These are phyloP conservation scores for Trichoderma erinaceum DNA, from an alignment of 495 filamentous ascomycete species.

Conservation along the genomic window DNA sequence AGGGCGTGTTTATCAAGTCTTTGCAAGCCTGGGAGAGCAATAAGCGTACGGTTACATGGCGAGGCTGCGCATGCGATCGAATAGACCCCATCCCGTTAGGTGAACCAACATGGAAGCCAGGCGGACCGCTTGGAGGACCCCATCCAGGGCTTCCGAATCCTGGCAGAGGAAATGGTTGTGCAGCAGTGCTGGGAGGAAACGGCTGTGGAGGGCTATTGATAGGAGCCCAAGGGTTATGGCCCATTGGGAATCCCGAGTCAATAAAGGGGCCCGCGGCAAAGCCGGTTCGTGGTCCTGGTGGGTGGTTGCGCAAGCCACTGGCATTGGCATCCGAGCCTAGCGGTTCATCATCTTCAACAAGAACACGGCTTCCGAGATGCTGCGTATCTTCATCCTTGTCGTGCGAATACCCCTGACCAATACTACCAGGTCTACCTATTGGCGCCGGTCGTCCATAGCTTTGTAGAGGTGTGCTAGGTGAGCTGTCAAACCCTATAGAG, in stretches of 20 bases:
- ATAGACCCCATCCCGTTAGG: background rate
- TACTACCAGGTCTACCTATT: conserved; percentile 81
- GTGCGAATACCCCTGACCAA: conserved; percentile 42
- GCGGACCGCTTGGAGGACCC: conserved; percentile 23
- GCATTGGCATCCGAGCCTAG: background rate
- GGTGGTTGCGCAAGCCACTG: conserved; percentile 4
- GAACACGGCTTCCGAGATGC: conserved; percentile 86
- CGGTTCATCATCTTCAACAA: conserved; percentile 54
- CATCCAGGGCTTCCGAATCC: conserved; percentile 22
- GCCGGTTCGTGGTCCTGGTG: conserved; percentile 16
- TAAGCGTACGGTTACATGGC: conserved; percentile 41
- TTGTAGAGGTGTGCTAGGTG: conserved; percentile 40
- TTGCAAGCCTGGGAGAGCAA: conserved; percentile 46
- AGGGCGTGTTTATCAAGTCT: conserved; percentile 24
- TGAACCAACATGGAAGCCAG: conserved; percentile 23
- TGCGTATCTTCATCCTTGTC: conserved; percentile 64
- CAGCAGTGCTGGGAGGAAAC: background rate
- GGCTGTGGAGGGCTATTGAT: background rate
- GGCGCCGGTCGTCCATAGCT: conserved; percentile 76
- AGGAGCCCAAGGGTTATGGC: conserved; percentile 27
- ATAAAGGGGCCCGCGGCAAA: conserved; percentile 25
- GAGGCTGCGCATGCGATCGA: conserved; percentile 26
- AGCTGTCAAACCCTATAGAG: conserved; percentile 38
- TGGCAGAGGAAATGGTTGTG: conserved; percentile 20
- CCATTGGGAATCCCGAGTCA: conserved; percentile 23